Base-by-base conservation (phyloP, 1,284 basidiomycete genomes). In the Ceratobasidium sp. region DNA sequence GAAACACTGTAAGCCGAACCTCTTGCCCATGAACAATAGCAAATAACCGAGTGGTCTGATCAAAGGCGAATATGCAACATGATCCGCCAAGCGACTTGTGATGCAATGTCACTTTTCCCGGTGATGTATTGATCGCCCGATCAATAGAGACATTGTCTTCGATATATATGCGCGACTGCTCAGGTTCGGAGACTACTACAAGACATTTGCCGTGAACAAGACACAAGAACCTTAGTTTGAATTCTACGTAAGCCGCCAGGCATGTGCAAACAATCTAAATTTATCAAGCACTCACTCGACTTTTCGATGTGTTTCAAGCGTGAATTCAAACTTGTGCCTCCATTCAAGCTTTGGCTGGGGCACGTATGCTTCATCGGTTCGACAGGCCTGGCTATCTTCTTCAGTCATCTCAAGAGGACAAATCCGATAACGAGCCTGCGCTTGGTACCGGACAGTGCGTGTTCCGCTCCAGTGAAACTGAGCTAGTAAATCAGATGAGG, bases 391-490 rank as follows among this genome's bases (percentile, higher is more conserved):
- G 28, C 54, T 75, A 23, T 75, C 74, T 23, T 72, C 30, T 35
- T 75, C 73, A 18, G 74, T 69, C 30, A 72, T 23, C 32, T 75
- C 67, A 1, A 75, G 66, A 1, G 74, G 57, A 38, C 63, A 75
- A 6, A 73, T 46, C 2, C 41, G 49, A 49, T 63, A 46, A 23
- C 72, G 55, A 28, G 47, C 41, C 28, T 62, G 70, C 41, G 70
- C 57, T 11, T 23, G 44, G 0, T 38, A 35, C 52, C 43, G 21
- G 21, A 28, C 23, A n/a, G 58, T 41, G n/a, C 58, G 70, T 18
- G 32, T 30, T 32, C 58, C 57, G 28, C 63, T 66, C 63, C 63
- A 66, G 18, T 49, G 63, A 21, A 43, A 57, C 21, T 72, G 54
- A 14, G 13, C 70, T 50, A n/a, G n/a, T 2, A 38, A 38, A 38